Evolutionary conservation across 129 eudicot species (phyloP), one percentile per base, ranked within the genome.

Genomic region (Helianthus tuberosus): DNA sequence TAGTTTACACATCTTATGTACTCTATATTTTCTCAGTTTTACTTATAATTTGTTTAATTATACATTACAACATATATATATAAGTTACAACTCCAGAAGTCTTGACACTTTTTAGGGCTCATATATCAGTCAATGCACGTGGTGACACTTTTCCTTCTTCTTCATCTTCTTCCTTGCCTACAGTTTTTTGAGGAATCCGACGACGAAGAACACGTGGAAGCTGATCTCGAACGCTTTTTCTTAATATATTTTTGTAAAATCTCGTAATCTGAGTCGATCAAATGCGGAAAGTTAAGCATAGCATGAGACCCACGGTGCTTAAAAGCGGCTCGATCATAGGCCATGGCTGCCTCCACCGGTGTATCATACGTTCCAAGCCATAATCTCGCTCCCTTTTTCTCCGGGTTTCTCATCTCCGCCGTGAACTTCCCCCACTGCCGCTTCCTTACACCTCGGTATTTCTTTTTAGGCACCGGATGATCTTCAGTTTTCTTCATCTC

Each of bases 331-430:
- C 69, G 61, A 62, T 73, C 77, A 7, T 73, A 73, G 0, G 77
- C 77, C 77, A 73, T 29, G 6, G 77, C 77, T 2, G 77, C 77
- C 35, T 73, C 70, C 61, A 61, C 77, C 9, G 69, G 61, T 0
- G 77, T 73, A 14, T 73, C 69, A n/a, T 60, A 73, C 0, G 77
- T 73, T 46, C 77, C 77, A 10, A 73, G 77, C 77, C 77, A 73
- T 35, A 73, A 49, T 48, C 77, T 61, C 11, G 70, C 60, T 11
- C 77, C 69, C 62, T 58, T 72, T 16, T 72, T 72, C 55, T 57
- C 67, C 13, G 76, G 76, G 44, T 72, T 57, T 25, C 76, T 72
- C 76, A 72, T 72, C 20, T 72, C 76, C 14, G 76, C 76, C 12
- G 76, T 72, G 76, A 57, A 72, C 67, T 72, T 72, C 41, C 76